These are phyloP conservation scores for Alternaria sp. DNA, from an alignment of 2,329 filamentous ascomycete genomes.

Conservation along the genomic window DNA sequence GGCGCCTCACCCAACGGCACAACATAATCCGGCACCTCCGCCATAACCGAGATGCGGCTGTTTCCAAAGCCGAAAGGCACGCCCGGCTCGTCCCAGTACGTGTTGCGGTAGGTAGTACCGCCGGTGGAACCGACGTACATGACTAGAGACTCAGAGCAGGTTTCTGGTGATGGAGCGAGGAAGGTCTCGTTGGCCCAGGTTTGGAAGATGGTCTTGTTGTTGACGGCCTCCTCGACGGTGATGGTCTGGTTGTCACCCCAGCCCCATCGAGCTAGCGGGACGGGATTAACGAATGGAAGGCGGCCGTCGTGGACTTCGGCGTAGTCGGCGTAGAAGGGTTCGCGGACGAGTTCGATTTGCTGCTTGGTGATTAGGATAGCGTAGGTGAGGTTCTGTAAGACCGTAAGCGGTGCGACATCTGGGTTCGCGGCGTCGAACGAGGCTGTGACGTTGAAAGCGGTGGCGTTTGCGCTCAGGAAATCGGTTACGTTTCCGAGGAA, in stretches of 20 bases:
- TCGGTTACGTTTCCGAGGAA: conserved; percentile 53
- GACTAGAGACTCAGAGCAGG: conserved; percentile 59
- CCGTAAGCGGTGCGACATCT: conserved; percentile 38
- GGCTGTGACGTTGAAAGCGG: conserved; percentile 45
- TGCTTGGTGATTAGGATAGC: conserved; percentile 56
- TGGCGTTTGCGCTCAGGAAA: conserved; percentile 51
- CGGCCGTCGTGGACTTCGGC: conserved; percentile 54
- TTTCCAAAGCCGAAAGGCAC: conserved; percentile 58
- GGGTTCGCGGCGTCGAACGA: conserved; percentile 46
- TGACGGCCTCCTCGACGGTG: conserved; percentile 52
- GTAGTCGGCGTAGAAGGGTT: conserved; percentile 60
- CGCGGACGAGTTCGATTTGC: conserved; percentile 54
- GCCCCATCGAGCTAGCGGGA: conserved; percentile 56
- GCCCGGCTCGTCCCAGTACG: conserved; percentile 51
- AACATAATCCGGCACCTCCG: conserved; percentile 57
- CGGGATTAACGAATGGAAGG: conserved; percentile 58
- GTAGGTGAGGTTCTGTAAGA: conserved; percentile 55
- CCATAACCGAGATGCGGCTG: conserved; percentile 56
- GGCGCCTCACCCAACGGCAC: conserved; percentile 53
- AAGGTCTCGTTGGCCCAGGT: conserved; percentile 58
- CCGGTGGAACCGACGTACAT: conserved; percentile 54
- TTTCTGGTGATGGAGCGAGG: conserved; percentile 49
- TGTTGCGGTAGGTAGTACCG: conserved; percentile 54
- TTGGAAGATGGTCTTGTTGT: conserved; percentile 59
- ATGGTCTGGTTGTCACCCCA: conserved; percentile 52